Conservation (phyloP, 768 basidiomycete genomes). For the Zangia roseola region DNA sequence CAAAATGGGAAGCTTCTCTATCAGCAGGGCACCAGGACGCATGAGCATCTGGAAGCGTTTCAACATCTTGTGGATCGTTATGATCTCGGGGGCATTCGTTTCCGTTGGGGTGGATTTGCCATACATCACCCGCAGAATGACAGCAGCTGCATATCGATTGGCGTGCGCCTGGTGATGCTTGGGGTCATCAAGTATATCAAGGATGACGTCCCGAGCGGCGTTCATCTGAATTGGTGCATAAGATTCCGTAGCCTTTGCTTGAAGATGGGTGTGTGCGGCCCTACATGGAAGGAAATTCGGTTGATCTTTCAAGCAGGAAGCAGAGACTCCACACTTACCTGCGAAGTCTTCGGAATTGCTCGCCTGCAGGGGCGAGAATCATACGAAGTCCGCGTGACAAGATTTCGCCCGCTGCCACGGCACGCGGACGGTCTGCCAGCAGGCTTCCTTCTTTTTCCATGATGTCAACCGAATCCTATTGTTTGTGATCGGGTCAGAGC, state of each 20-base stretch:
- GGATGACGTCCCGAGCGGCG: constrained; percentile 29
- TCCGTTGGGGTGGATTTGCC: constrained; percentile 33
- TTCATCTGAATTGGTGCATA: constrained; percentile 51
- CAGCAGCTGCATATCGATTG: constrained; percentile 40
- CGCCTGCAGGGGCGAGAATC: constrained; percentile 54
- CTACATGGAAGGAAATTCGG: constrained; percentile 25
- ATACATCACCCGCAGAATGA: constrained; percentile 35
- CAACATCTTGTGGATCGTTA: constrained; percentile 34
- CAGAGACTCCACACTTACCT: constrained; percentile 35
- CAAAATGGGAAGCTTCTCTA: constrained; percentile 38
- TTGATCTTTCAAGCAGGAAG: background rate
- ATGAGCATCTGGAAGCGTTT: constrained; percentile 37
- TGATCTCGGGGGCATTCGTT: constrained; percentile 30
- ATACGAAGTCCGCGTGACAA: constrained; percentile 58
- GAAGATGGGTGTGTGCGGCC: constrained; percentile 58
- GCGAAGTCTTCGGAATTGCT: constrained; percentile 60
- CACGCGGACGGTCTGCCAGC: constrained; percentile 53
- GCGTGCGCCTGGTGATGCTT: constrained; percentile 54
- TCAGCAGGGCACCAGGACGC: constrained; percentile 34
- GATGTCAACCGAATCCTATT: constrained; percentile 57
- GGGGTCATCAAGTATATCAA: constrained; percentile 33
- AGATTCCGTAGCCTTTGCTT: constrained; percentile 47
- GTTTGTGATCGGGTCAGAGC: background rate
- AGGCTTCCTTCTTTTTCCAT: constrained; percentile 63
- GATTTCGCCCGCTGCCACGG: constrained; percentile 59